Evolutionary conservation across 176 grass and related monocot genomes (phyloP).

Genomic region (Avena eriantha): DNA sequence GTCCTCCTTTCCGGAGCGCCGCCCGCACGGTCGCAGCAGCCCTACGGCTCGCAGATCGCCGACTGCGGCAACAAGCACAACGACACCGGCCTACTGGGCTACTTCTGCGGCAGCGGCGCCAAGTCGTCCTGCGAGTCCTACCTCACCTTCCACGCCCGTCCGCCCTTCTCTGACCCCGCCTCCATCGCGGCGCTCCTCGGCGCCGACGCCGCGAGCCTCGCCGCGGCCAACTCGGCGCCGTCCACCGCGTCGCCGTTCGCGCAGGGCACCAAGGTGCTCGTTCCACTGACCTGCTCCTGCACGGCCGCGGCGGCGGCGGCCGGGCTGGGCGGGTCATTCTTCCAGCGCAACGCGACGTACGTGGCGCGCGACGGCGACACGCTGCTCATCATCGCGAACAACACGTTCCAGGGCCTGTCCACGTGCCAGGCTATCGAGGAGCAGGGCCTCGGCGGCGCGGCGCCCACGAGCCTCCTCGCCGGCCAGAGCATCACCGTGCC

Average conservation of each 20-base stretch:
- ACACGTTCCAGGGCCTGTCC: slow-evolving; percentile 63
- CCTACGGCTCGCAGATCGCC: slow-evolving; percentile 36
- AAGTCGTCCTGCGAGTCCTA: slow-evolving; percentile 58
- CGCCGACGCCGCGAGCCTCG: slow-evolving; percentile 37
- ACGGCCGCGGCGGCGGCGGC: not conserved
- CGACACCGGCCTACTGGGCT: slow-evolving; percentile 59
- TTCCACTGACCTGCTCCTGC: slow-evolving; percentile 65
- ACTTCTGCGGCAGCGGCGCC: slow-evolving; percentile 55
- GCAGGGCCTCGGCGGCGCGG: slow-evolving; percentile 39
- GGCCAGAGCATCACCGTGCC: slow-evolving; percentile 27
- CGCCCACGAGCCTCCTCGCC: not conserved
- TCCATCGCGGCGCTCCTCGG: slow-evolving; percentile 57
- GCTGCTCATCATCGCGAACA: slow-evolving; percentile 48
- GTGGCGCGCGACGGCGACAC: slow-evolving; percentile 30
- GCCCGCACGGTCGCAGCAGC: slow-evolving; percentile 49
- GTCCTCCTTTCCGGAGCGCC: not conserved
- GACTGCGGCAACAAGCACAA: slow-evolving; percentile 54
- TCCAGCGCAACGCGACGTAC: slow-evolving; percentile 65
- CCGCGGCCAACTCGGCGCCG: slow-evolving; percentile 13
- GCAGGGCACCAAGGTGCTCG: slow-evolving; percentile 42
- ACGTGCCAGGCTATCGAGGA: slow-evolving; percentile 68
- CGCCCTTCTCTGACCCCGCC: slow-evolving; percentile 29
- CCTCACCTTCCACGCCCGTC: slow-evolving; percentile 64
- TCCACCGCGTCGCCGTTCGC: not conserved
- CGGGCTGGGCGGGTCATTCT: slow-evolving; percentile 26